A percentile compares a stretch with the other conserved stretches of the same genome.
phyloP scores from a whole-genome alignment of 495 filamentous ascomycete species.

The Podospora didyma region DNA sequence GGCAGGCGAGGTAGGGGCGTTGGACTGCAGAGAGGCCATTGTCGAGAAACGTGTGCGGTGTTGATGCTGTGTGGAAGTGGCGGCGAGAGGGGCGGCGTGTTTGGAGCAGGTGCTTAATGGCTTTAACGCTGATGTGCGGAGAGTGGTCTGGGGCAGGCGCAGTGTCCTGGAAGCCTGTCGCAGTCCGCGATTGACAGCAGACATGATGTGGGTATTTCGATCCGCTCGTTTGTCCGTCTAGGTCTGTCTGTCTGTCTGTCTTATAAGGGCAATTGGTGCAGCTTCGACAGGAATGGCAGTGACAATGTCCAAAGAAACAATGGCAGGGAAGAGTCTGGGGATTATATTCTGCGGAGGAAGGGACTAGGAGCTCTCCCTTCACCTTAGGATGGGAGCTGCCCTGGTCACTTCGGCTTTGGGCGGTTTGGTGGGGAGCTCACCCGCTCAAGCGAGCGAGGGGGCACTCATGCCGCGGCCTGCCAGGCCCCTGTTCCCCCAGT shows the following conservation, averaged over 20 bases:
- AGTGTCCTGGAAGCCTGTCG: conserved; percentile 28
- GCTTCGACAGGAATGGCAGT: neutral
- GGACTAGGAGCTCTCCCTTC: neutral
- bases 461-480: conserved; percentile 3
- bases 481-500: neutral
- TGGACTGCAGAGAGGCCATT: conserved; percentile 50
- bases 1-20: conserved; percentile 42
- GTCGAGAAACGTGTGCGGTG: conserved; percentile 48
- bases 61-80: conserved; percentile 20
- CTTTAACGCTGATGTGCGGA: neutral
- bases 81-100: conserved; percentile 14
- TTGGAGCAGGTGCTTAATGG: neutral
- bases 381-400: neutral
- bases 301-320: neutral
- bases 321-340: neutral
- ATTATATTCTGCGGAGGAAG: neutral
- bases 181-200: conserved; percentile 28
- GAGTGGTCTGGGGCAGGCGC: conserved; percentile 13
- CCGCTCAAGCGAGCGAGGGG: neutral
- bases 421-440: neutral
- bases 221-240: too few species aligned
- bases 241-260: too few species aligned
- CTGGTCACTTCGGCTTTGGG: neutral
- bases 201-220: conserved; percentile 15
- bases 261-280: conserved; percentile 19